Percentiles rank a stretch among this genome's conserved stretches.
Evolutionary conservation across 2,329 filamentous ascomycete genomes (phyloP).

Genomic region (Fusarium sp.): DNA sequence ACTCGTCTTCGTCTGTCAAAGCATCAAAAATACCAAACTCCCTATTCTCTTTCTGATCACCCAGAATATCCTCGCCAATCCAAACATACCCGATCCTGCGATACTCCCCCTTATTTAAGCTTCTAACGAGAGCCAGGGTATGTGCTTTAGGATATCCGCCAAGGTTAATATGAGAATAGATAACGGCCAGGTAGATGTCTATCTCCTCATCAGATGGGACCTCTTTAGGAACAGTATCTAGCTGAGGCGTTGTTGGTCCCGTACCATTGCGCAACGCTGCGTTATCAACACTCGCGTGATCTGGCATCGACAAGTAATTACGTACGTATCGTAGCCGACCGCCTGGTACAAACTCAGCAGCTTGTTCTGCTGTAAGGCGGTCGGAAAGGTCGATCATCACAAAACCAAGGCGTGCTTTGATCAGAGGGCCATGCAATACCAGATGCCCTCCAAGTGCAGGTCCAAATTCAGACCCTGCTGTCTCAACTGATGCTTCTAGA

Average conservation of each 20-base stretch:
- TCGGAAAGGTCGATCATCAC: constrained; percentile 20
- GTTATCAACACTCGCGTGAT: not conserved
- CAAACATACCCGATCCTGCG: constrained; percentile 26
- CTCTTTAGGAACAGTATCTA: constrained; percentile 15
- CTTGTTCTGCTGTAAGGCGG: constrained; percentile 25
- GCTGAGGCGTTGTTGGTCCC: not conserved
- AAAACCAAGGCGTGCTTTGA: constrained; percentile 29
- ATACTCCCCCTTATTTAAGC: constrained; percentile 27
- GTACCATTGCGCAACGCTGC: no score
- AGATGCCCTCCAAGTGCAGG: constrained; percentile 14
- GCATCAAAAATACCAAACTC: constrained; percentile 25
- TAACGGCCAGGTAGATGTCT: constrained; percentile 19
- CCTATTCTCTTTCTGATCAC: constrained; percentile 1
- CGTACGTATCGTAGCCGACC: constrained; percentile 24
- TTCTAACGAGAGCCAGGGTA: constrained; percentile 20
- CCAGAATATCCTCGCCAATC: not conserved
- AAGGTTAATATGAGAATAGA: constrained; percentile 12
- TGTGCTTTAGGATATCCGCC: not conserved
- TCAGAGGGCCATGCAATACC: constrained; percentile 27
- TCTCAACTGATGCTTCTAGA: constrained; percentile 18
- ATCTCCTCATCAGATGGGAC: not conserved
- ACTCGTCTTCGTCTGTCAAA: constrained; percentile 21
- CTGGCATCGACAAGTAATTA: constrained; percentile 7
- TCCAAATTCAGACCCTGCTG: constrained; percentile 23
- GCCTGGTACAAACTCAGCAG: constrained; percentile 33